Conservation (phyloP, 257 asterid genomes). For the Solanum tarapatanum region DNA sequence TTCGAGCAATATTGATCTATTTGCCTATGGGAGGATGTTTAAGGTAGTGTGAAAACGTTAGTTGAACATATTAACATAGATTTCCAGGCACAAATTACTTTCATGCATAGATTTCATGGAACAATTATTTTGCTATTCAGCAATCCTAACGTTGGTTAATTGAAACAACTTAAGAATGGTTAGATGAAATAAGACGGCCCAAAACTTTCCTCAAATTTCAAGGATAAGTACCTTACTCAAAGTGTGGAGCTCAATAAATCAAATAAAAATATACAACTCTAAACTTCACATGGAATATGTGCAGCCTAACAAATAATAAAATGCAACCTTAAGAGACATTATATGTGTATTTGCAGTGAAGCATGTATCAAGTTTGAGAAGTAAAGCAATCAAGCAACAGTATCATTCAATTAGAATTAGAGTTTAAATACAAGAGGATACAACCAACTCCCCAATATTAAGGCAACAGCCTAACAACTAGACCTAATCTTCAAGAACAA, state of each 20-base stretch:
- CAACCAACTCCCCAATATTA: not conserved
- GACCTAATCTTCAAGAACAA: not conserved
- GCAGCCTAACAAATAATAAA: not conserved
- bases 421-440: not conserved
- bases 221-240: not conserved
- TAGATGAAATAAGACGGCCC: not conserved
- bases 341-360: not conserved
- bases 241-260: not conserved
- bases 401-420: not conserved
- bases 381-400: not conserved
- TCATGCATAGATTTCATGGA: not conserved
- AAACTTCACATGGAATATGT: not conserved
- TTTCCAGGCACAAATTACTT: not conserved
- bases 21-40: conserved; percentile 43
- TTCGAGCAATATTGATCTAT: conserved; percentile 90
- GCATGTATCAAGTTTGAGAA: not conserved
- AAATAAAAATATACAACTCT: not conserved
- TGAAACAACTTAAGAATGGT: not conserved
- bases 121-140: not conserved
- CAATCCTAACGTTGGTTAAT: not conserved
- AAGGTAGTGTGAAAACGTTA: not conserved
- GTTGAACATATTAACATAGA: not conserved
- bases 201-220: not conserved
- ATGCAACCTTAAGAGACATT: not conserved
- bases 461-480: not conserved